These are phyloP conservation scores for Colletotrichum orchidophilum DNA, from an alignment of 2,329 filamentous ascomycete genomes.

Conservation along the genomic window DNA sequence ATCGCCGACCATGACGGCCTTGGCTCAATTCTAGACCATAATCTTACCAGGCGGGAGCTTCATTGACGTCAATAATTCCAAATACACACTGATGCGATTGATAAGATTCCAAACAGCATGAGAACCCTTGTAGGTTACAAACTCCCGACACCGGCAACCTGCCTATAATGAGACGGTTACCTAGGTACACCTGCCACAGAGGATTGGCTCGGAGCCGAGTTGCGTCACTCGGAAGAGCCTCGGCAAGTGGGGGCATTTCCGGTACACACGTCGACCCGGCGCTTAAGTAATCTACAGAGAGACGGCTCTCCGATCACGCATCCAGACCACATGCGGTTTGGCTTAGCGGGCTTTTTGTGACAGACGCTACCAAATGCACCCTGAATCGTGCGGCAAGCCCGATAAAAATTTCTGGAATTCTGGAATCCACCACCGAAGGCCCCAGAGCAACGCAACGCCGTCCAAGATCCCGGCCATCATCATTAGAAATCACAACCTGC, in stretches of 20 bases:
- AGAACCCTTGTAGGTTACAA: constrained; percentile 24
- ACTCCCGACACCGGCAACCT: constrained; percentile 9
- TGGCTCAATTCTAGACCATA: not conserved
- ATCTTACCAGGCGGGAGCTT: not conserved
- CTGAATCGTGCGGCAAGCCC: constrained; percentile 24
- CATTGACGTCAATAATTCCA: constrained; percentile 17
- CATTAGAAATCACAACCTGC: constrained; percentile 27
- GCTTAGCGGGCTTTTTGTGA: not conserved
- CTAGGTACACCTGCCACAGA: not conserved
- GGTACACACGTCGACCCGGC: not conserved
- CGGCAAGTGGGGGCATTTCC: constrained; percentile 23
- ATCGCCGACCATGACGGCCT: not conserved
- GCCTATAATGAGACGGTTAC: not conserved
- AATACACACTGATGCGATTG: not conserved
- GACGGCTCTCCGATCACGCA: constrained; percentile 15
- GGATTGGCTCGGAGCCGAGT: constrained; percentile 14
- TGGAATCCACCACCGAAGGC: constrained; percentile 28
- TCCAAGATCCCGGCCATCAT: constrained; percentile 19
- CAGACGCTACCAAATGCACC: not conserved
- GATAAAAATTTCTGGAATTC: constrained; percentile 22
- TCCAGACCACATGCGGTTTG: not conserved
- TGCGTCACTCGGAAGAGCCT: constrained; percentile 26
- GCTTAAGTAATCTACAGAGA: constrained; percentile 23
- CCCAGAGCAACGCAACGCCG: not conserved
- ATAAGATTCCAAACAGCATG: not conserved